These are phyloP conservation scores for Apiotrichum brassicae DNA, from an alignment of 1,284 basidiomycete species.

Conservation along the genomic window DNA sequence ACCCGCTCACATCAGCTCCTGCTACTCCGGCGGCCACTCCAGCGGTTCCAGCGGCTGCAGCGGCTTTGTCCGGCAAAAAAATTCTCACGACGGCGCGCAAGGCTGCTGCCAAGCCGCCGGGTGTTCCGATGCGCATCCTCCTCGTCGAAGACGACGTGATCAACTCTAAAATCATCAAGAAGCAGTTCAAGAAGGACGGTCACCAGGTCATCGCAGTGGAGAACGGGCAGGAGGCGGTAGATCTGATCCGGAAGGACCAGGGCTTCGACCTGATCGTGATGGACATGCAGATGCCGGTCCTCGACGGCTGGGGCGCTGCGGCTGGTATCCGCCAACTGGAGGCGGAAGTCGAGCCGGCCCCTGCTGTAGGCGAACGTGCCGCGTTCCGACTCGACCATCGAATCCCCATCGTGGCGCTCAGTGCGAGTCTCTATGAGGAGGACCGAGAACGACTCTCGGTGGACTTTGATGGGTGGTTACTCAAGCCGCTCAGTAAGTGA, in stretches of 20 bases:
- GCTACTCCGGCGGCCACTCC: not conserved
- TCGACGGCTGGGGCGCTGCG: conserved; percentile 70
- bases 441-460: conserved; percentile 58
- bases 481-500: conserved; percentile 63
- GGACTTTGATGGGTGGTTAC: conserved; percentile 78
- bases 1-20: no score
- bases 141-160: conserved; percentile 70
- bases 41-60: not conserved
- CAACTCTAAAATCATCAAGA: conserved; percentile 66
- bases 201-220: conserved; percentile 62
- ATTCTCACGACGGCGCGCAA: no score
- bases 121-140: conserved; percentile 53
- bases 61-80: not conserved
- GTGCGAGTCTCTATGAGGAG: conserved; percentile 63
- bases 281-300: conserved; percentile 85
- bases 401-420: conserved; percentile 77
- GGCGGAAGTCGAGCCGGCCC: not conserved
- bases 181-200: conserved; percentile 62
- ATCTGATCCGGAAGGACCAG: conserved; percentile 56
- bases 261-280: conserved; percentile 67
- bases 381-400: conserved; percentile 55
- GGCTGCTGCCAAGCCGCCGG: conserved; percentile 8
- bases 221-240: conserved; percentile 71
- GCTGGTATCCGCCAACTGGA: conserved; percentile 63
- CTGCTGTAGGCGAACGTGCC: no score